Base-by-base conservation (phyloP, 495 filamentous ascomycete genomes). In the Xylaria longipes region DNA sequence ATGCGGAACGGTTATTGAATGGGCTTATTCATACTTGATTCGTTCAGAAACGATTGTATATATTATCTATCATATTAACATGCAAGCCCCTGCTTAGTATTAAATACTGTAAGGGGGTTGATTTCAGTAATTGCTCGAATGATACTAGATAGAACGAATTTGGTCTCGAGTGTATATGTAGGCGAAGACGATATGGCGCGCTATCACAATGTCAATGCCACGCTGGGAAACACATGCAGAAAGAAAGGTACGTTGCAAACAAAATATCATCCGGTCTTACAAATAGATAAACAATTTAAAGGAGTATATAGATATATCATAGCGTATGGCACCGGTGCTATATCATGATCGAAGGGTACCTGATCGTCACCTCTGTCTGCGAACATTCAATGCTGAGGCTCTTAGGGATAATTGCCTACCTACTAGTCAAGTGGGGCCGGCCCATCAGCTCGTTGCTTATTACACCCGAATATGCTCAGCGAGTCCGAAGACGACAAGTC, bases 361-460 rank as follows among this genome's bases (percentile, higher is more conserved):
- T 33, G 27, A 58, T 58, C 17, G 9, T n/a, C 2, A 64, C 61
- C 61, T 39, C 61, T 43, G 61, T 29, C 22, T 14, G 11, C 22
- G 22, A 46, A 29, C 39, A 64, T 64, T 17, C 39, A 64, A 46
- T 17, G 25, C 63, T 65, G 63, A 58, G 65, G 65, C 48, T 68
- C 65, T 41, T 48, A 31, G 65, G 33, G 17, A 39, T 15, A 39
- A 52, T 37, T n/a, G n/a, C n/a, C n/a, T n/a, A n/a, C n/a, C n/a
- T n/a, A n/a, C n/a, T 41, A 57, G 46, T n/a, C 31, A 68, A 56
- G 65, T 56, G 65, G 65, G 65, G 20, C 48, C 31, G 11, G 17
- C 45, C 31, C 7, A n/a, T 29, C 41, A 22, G 52, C 52, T 57
- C 22, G 52, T 20, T 57, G 52, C 17, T 29, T 29, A 41, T 2